Percentiles rank a stretch among this genome's conserved stretches.
Evolutionary conservation across 129 eudicot species (phyloP).

Genomic region (Chrysanthemum lavandulifolium): DNA sequence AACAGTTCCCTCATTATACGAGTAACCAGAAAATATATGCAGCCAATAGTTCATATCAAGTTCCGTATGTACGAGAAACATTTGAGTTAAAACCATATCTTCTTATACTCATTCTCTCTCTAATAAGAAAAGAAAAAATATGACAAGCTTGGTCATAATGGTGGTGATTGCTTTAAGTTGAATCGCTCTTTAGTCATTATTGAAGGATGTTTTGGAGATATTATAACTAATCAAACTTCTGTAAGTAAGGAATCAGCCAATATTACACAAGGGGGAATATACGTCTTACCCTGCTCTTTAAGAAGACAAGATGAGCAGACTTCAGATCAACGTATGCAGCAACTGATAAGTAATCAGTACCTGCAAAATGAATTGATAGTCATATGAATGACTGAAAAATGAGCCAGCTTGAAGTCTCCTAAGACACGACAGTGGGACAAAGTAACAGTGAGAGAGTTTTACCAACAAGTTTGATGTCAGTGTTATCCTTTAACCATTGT

Average conservation of each 20-base stretch:
- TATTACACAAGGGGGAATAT: not conserved
- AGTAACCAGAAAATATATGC: too few species aligned
- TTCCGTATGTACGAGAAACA: too few species aligned
- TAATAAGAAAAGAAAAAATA: too few species aligned
- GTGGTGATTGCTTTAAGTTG: too few species aligned
- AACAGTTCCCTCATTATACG: not conserved
- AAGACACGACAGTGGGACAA: too few species aligned
- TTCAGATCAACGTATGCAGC: constrained; percentile 63
- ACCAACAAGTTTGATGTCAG: constrained; percentile 79
- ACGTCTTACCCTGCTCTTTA: constrained; percentile 64
- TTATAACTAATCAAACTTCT: not conserved
- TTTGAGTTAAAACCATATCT: too few species aligned
- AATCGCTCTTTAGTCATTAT: not conserved
- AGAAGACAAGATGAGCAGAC: constrained; percentile 85
- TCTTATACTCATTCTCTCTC: too few species aligned
- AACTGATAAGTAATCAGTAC: constrained; percentile 87
- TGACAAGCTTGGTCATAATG: too few species aligned
- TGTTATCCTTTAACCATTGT: constrained; percentile 63
- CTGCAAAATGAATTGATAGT: constrained; percentile 36
- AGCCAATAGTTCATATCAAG: too few species aligned
- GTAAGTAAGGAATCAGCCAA: constrained; percentile 2
- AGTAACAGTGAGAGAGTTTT: constrained; percentile 12
- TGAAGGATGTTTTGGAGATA: not conserved
- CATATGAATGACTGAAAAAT: not conserved
- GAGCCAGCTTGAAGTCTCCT: too few species aligned